Base-by-base conservation (phyloP, 129 eudicot genomes). In the Flaveria ramosissima region DNA sequence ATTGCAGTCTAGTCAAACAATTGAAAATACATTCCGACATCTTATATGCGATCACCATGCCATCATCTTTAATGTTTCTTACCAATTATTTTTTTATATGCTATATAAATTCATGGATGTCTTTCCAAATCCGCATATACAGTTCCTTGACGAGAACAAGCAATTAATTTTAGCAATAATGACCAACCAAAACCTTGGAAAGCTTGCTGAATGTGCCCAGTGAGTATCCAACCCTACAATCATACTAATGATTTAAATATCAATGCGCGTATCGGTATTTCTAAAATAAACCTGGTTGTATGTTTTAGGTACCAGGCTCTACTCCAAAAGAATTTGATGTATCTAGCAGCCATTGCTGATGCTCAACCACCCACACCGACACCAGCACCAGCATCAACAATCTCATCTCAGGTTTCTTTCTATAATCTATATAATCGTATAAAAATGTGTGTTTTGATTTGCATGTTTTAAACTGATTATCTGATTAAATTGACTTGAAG, bases 141-240 rank as follows among this genome's bases (percentile, higher is more conserved):
- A 92, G 98, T 92, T 85, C 75, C 98, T 92, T 3, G 98, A 92
- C 7, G 98, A 92, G 80, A 92, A 92, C 86, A 92, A 92, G 86
- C 92, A 88, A 83, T 48, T 92, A 85, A 90, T 92, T 43, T 81
- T 92, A 81, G 96, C 95, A 47, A 92, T 92, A 48, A 75, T 92
- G 94, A 95, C 87, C 73, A 88, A 92, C 80, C 98, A 92, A 75
- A 92, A 90, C 72, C 96, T 90, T 36, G 98, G 98, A 43, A 92
- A 92, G 77, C 98, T 92, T 77, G 88, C 92, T 7, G 98, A 92
- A 77, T 92, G 98, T 85, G 98, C 98, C 26, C 98, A 90, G 98
- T 92, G 80, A 90, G 95, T 88, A 68, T 65, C 53, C 42, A 45
- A 67, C 70, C 51, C 20, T 41, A n/a, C 68, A 46, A 30, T 32